Percentiles rank a stretch among this genome's conserved stretches.
phyloP scores from a whole-genome alignment of 441 rosid species.

The Eutrema salsugineum region DNA sequence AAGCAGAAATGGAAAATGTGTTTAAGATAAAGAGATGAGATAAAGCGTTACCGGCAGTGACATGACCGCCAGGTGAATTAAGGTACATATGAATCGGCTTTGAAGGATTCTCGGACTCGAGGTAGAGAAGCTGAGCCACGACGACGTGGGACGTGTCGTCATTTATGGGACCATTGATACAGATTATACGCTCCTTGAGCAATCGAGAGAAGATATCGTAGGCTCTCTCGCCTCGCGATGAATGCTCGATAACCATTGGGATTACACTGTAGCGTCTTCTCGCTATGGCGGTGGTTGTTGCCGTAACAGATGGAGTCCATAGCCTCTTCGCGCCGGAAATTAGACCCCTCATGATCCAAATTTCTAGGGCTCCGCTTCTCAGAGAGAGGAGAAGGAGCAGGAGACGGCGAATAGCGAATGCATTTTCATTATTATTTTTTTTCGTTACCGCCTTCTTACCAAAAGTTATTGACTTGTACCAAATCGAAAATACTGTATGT shows the following conservation, averaged over 20 bases:
- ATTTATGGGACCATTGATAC: conserved; percentile 86
- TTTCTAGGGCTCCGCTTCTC: neutral
- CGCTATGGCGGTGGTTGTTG: neutral
- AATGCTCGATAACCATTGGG: conserved; percentile 96
- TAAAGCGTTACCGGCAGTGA: conserved; percentile 69
- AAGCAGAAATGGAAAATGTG: neutral
- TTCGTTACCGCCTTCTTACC: neutral
- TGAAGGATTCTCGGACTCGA: conserved; percentile 97
- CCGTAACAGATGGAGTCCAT: neutral
- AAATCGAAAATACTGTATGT: no score
- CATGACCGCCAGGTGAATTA: conserved; percentile 97
- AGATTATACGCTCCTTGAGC: conserved; percentile 87
- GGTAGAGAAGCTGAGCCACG: conserved; percentile 96
- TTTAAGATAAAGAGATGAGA: neutral
- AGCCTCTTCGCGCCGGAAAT: conserved; percentile 26
- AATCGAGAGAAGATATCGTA: conserved; percentile 95
- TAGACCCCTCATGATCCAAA: conserved; percentile 25
- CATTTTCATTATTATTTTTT: neutral
- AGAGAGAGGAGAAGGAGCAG: neutral
- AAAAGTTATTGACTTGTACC: neutral
- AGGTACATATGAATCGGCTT: conserved; percentile 97
- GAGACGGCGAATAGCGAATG: neutral
- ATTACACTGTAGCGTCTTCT: conserved; percentile 54
- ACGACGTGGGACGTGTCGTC: conserved; percentile 92
- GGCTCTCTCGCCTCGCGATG: conserved; percentile 98